Conservation (phyloP, 257 asterid species). For the Ilex asprella region DNA sequence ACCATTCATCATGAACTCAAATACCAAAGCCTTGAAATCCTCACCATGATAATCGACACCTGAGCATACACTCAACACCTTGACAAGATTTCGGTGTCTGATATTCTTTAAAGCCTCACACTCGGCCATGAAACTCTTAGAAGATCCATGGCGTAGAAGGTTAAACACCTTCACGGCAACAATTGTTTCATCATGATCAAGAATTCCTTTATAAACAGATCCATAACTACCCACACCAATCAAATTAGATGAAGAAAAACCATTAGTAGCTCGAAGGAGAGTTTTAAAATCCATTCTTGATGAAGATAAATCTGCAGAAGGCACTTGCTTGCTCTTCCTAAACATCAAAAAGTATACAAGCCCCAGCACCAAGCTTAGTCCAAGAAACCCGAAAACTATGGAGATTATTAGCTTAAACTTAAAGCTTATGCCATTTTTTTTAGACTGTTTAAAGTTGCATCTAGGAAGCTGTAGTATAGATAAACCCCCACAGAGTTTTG, state of each 20-base stretch:
- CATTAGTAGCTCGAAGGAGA: not conserved
- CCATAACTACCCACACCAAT: slow-evolving; percentile 17
- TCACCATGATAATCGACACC: slow-evolving; percentile 21
- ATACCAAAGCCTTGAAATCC: slow-evolving; percentile 25
- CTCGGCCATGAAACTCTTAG: slow-evolving; percentile 19
- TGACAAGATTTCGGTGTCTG: slow-evolving; percentile 25
- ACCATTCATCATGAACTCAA: slow-evolving; percentile 19
- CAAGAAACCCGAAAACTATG: not conserved
- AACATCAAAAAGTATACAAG: not conserved
- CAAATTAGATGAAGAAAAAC: not conserved
- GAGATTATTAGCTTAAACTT: not conserved
- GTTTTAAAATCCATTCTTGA: not conserved
- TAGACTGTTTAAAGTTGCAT: not conserved
- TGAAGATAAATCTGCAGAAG: not conserved
- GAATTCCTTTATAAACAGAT: slow-evolving; percentile 19
- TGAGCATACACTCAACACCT: slow-evolving; percentile 23
- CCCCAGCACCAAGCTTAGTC: not conserved
- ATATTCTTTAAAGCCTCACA: slow-evolving; percentile 21
- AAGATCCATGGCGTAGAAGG: slow-evolving; percentile 18
- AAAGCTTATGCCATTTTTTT: not conserved
- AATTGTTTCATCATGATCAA: slow-evolving; percentile 4
- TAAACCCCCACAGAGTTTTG: not conserved
- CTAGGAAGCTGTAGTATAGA: not conserved
- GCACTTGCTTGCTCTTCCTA: not conserved
- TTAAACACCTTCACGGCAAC: slow-evolving; percentile 23